Percentiles rank a stretch among this genome's conserved stretches.
phyloP scores from a whole-genome alignment of 1,284 basidiomycete species.

The Cystobasidium pallidum region DNA sequence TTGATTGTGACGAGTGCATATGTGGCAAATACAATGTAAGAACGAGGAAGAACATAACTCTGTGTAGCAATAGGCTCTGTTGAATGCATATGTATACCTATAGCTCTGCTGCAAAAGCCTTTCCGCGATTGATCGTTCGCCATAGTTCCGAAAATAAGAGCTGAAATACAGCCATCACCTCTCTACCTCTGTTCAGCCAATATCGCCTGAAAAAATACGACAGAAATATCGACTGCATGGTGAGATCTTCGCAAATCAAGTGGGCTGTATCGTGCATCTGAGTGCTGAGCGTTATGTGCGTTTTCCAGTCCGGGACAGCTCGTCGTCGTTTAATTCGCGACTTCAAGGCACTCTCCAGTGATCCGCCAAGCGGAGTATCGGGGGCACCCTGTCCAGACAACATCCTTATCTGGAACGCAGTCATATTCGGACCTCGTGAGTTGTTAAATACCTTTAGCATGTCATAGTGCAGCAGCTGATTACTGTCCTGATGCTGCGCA shows the following conservation, averaged over 20 bases:
- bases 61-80: not conserved
- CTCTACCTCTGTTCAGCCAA: not conserved
- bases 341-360: conserved; percentile 90
- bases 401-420: conserved; percentile 99
- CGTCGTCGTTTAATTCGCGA: conserved; percentile 88
- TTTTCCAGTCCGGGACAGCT: conserved; percentile 76
- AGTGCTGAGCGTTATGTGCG: not conserved
- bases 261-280: not conserved
- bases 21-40: conserved; percentile 2
- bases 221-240: not conserved
- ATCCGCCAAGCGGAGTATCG: conserved; percentile 93
- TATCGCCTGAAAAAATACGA: not conserved
- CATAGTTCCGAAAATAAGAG: not conserved
- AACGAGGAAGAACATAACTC: not conserved
- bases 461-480: conserved; percentile 6
- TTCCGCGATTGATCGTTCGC: not conserved
- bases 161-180: not conserved
- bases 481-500: too few relatives aligned
- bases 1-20: too few relatives aligned
- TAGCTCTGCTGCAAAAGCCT: not conserved
- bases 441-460: not conserved
- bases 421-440: conserved; percentile 84
- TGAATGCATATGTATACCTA: not conserved
- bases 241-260: not conserved
- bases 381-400: conserved; percentile 97